Percentiles rank a stretch among this genome's conserved stretches.
Evolutionary conservation across 345 rosid species (phyloP).

Genomic region (Theobroma cacao): DNA sequence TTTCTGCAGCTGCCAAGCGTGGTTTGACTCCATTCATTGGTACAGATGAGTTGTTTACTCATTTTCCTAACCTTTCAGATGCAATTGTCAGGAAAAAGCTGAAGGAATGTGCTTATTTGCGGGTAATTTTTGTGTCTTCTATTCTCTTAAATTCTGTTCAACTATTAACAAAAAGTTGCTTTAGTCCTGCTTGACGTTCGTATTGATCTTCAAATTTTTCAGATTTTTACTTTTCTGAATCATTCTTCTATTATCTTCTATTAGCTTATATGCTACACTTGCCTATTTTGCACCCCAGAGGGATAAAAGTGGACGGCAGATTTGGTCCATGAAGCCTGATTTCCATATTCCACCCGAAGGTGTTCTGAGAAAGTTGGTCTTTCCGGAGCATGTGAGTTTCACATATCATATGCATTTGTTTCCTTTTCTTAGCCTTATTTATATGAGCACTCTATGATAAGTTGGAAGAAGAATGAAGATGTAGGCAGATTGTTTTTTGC

Average conservation of each 20-base stretch:
- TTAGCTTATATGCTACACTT: constrained; percentile 21
- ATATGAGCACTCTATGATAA: neutral
- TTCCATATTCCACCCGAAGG: constrained; percentile 76
- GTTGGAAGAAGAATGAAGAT: neutral
- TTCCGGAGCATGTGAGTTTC: constrained; percentile 85
- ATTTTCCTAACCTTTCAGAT: constrained; percentile 69
- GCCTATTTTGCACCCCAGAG: constrained; percentile 46
- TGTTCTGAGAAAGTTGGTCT: constrained; percentile 70
- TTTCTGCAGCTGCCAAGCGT: constrained; percentile 57
- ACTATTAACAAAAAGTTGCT: constrained; percentile 14
- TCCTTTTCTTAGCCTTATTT: neutral
- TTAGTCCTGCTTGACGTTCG: neutral
- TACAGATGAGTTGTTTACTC: constrained; percentile 65
- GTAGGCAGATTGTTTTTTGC: neutral
- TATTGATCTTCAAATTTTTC: neutral
- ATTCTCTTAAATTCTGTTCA: constrained; percentile 9
- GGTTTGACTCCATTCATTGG: constrained; percentile 55
- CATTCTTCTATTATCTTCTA: constrained; percentile 7
- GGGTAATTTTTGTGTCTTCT: constrained; percentile 41
- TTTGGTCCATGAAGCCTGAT: constrained; percentile 67
- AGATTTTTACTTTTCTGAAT: neutral
- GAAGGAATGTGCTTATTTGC: constrained; percentile 65
- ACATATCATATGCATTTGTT: constrained; percentile 12
- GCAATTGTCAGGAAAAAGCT: constrained; percentile 62
- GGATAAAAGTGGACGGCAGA: constrained; percentile 60